phyloP scores from a whole-genome alignment of 371 early-diverging fungal genomes.

The Mortierella sp. region DNA sequence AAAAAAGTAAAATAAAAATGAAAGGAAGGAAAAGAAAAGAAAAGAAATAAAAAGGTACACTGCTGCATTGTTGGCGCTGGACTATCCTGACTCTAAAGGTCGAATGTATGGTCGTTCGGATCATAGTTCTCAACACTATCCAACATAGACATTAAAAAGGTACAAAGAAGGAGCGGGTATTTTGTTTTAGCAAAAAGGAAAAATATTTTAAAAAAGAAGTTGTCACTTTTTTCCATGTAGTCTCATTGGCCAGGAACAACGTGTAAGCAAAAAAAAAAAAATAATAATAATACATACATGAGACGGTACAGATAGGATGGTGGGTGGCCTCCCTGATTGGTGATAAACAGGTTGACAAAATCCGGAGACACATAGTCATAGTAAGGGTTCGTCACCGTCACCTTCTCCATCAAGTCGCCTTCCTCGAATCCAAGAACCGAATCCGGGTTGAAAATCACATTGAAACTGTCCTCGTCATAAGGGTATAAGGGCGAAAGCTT shows the following conservation, averaged over 20 bases:
- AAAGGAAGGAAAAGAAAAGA: background rate
- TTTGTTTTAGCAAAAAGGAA: background rate
- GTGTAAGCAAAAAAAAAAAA: background rate
- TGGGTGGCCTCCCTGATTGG: slow-evolving; percentile 85
- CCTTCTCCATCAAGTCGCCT: slow-evolving; percentile 80
- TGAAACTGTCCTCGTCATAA: slow-evolving; percentile 86
- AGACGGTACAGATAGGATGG: slow-evolving; percentile 83
- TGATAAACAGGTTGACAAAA: slow-evolving; percentile 88
- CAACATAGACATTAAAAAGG: background rate
- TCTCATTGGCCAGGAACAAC: background rate
- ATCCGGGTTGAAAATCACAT: slow-evolving; percentile 82
- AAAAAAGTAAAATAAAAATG: background rate
- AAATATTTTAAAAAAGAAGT: too few species aligned
- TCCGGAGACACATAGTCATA: slow-evolving; percentile 94
- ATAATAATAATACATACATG: slow-evolving; percentile 54
- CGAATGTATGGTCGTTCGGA: slow-evolving; percentile 39
- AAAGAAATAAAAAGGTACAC: background rate
- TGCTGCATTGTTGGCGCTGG: background rate
- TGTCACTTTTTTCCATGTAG: too few species aligned
- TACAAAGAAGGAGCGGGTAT: slow-evolving; percentile 2
- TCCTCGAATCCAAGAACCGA: slow-evolving; percentile 84
- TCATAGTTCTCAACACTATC: slow-evolving; percentile 43
- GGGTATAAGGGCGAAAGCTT: slow-evolving; percentile 77
- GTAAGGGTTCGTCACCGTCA: slow-evolving; percentile 84
- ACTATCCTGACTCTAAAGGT: slow-evolving; percentile 11